phyloP scores from a whole-genome alignment of 108 stramenopile species.

The Cylindrotheca fusiformis region DNA sequence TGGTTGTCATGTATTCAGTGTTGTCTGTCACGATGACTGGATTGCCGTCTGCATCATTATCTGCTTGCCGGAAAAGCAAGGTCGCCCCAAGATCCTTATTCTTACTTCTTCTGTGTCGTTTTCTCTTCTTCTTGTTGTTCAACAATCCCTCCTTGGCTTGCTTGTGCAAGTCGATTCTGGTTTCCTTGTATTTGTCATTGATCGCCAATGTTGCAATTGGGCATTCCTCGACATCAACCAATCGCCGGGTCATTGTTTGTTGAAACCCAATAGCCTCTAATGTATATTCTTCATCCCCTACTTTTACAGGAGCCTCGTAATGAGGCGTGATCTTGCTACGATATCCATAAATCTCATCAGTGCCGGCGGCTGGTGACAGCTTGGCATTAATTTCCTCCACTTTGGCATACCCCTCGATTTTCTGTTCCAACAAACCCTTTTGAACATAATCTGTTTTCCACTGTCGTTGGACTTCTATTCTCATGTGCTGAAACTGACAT shows the following conservation, averaged over 20 bases:
- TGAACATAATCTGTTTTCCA: conserved; percentile 91
- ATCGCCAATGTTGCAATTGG: conserved; percentile 91
- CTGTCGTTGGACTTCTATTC: conserved; percentile 73
- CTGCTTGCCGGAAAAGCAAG: conserved; percentile 81
- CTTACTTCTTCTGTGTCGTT: conserved; percentile 4
- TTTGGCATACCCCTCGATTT: conserved; percentile 25
- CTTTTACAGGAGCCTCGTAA: conserved; percentile 78
- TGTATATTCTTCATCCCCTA: conserved; percentile 20
- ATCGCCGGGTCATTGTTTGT: conserved; percentile 51
- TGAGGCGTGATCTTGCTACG: conserved; percentile 96
- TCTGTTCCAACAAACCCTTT: conserved; percentile 55
- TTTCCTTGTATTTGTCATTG: conserved; percentile 62
- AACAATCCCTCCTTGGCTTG: conserved; percentile 14
- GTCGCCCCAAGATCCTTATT: conserved; percentile 65
- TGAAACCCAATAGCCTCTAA: conserved; percentile 74
- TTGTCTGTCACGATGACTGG: conserved; percentile 78
- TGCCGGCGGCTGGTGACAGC: conserved; percentile 70
- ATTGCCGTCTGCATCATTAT: conserved; percentile 33
- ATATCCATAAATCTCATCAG: conserved; percentile 87
- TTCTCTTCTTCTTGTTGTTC: conserved; percentile 26
- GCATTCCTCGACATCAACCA: conserved; percentile 93
- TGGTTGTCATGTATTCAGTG: conserved; percentile 71
- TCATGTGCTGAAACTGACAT: conserved; percentile 97
- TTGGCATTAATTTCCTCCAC: conserved; percentile 9
- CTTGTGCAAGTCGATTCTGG: conserved; percentile 49